A percentile compares a stretch with the other conserved stretches of the same genome.
Evolutionary conservation across 1,139 yeast genomes (phyloP).

Genomic region (Scheffersomyces lignicola): DNA sequence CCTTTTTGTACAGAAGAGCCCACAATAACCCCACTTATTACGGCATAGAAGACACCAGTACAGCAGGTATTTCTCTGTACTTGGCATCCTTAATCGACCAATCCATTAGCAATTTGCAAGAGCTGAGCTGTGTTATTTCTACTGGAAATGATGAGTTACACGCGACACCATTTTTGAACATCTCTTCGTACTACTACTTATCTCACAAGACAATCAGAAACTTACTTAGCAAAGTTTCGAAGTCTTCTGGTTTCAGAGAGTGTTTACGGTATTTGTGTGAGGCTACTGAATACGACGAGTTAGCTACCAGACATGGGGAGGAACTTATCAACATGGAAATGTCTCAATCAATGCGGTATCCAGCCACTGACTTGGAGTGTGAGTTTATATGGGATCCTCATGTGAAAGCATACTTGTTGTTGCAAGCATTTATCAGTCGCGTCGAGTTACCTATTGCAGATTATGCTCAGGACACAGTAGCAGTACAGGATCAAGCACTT

Average conservation of each 20-base stretch:
- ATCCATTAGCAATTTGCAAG: conserved; percentile 65
- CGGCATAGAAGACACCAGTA: conserved; percentile 72
- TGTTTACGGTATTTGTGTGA: conserved; percentile 72
- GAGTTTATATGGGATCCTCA: conserved; percentile 94
- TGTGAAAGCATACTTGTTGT: conserved; percentile 78
- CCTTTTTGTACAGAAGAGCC: conserved; percentile 88
- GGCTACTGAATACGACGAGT: conserved; percentile 87
- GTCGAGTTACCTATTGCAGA: conserved; percentile 92
- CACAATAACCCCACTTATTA: conserved; percentile 96
- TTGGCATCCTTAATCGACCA: conserved; percentile 71
- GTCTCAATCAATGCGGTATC: conserved; percentile 77
- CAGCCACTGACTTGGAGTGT: conserved; percentile 64
- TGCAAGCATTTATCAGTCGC: conserved; percentile 86
- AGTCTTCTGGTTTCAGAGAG: conserved; percentile 60
- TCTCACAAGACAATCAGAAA: conserved; percentile 87
- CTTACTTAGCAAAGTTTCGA: conserved; percentile 53
- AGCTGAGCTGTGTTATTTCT: conserved; percentile 67
- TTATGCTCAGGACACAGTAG: conserved; percentile 89
- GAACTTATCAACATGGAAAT: conserved; percentile 88
- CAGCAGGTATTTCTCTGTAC: conserved; percentile 69
- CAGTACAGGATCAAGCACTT: conserved; percentile 89
- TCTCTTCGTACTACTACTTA: conserved; percentile 88
- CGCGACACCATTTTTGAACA: conserved; percentile 81
- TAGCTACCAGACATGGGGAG: conserved; percentile 95
- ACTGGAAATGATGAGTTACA: conserved; percentile 52